A percentile compares a stretch with the other conserved stretches of the same genome.
These are phyloP conservation scores for Psilocybe tampanensis DNA, from an alignment of 768 basidiomycete genomes.

Conservation along the genomic window DNA sequence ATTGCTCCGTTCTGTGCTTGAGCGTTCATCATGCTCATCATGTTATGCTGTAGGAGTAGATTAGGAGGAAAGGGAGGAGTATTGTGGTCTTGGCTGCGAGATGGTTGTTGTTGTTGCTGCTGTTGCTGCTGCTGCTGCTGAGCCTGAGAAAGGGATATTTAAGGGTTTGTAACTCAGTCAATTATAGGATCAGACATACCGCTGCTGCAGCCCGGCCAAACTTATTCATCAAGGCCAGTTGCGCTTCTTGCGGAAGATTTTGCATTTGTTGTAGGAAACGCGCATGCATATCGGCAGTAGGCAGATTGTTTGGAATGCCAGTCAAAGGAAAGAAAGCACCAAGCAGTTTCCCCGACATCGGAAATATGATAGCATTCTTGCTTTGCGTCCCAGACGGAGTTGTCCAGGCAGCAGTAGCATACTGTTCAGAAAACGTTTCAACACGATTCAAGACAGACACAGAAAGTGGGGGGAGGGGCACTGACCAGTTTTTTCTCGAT, in stretches of 20 bases:
- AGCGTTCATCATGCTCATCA: background rate
- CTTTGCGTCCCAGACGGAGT: slow-evolving; percentile 42
- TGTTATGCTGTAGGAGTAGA: slow-evolving; percentile 1
- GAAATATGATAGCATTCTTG: slow-evolving; percentile 51
- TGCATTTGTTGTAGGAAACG: slow-evolving; percentile 1
- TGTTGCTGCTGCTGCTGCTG: background rate
- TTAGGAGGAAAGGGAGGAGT: slow-evolving; percentile 1
- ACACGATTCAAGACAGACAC: background rate
- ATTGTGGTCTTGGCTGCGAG: slow-evolving; percentile 9
- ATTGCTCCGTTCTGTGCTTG: background rate
- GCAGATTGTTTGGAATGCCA: slow-evolving; percentile 49
- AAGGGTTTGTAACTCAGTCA: too few relatives aligned
- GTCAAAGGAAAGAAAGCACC: slow-evolving; percentile 53
- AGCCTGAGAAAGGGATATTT: background rate
- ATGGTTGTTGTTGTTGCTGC: background rate
- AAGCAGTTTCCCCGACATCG: slow-evolving; percentile 33
- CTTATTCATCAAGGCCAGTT: background rate
- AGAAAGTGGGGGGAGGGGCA: slow-evolving; percentile 14
- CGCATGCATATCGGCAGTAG: slow-evolving; percentile 33
- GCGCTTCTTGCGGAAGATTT: slow-evolving; percentile 17
- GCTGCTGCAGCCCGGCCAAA: too few relatives aligned
- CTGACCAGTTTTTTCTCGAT: slow-evolving; percentile 46
- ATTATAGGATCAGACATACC: too few relatives aligned
- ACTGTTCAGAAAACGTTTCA: slow-evolving; percentile 32
- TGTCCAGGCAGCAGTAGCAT: slow-evolving; percentile 53